Base-by-base conservation (phyloP, 1,284 basidiomycete species). In the Ustilago esculenta region DNA sequence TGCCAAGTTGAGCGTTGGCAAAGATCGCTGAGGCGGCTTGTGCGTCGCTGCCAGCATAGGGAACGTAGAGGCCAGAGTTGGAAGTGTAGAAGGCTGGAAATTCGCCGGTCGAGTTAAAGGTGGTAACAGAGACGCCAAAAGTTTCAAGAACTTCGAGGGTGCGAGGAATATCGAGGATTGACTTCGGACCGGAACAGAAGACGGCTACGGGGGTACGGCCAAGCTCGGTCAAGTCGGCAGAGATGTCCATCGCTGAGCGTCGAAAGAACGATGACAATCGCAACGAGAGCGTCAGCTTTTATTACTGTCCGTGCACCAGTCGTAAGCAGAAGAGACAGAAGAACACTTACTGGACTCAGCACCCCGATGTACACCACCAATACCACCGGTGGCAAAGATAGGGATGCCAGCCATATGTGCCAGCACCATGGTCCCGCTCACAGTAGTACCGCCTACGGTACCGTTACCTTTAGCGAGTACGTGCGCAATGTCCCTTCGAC, bases 141-240 rank as follows among this genome's bases (percentile, higher is more conserved):
- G 96, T 97, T 87, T 99, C 96, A 67, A 99, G 87, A 77, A 94
- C 95, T 84, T 99, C 96, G 37, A 99, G 85, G 9, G 96, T 98
- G 74, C 85, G 80, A 51, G 91, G 91, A 64, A 98, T 94, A 82
- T 98, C 95, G 47, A 89, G 17, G 90, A 98, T 98, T 0, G 91
- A 94, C 81, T 98, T 99, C 30, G 92, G 90, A 3, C 96, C 96
- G 2, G 94, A 91, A 35, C 94, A 96, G 20, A 98, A 89, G 33
- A 98, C 87, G 8, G 91, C 63, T 12, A 80, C 72, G 5, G 71
- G 77, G 1, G 79, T 79, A 12, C 79, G 66, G 4, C 71, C 63
- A 11, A 81, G 68, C 49, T 78, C 79, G 10, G 71, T 65, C 34
- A 81, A 59, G 47, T 81, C 80, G 18, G 80, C 77, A 5, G 79